These are phyloP conservation scores for Musa schizocarpa DNA, from an alignment of 176 grass and related monocot species.

Conservation along the genomic window DNA sequence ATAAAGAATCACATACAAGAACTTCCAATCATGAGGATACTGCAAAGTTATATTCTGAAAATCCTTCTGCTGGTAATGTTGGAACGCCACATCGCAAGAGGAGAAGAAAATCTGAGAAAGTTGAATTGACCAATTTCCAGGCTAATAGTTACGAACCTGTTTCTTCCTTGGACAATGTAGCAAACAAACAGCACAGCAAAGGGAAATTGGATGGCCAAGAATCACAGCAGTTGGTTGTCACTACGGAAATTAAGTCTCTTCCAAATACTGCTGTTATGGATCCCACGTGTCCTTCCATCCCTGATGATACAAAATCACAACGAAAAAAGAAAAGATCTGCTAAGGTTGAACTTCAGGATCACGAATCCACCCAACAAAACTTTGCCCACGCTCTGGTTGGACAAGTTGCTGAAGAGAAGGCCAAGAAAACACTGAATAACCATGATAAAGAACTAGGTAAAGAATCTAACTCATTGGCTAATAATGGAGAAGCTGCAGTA, in stretches of 20 bases:
- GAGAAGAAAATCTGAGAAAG: conserved; percentile 35
- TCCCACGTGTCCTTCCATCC: conserved; percentile 3
- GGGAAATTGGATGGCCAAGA: conserved; percentile 15
- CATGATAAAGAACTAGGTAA: conserved; percentile 8
- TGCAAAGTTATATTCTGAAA: conserved; percentile 23
- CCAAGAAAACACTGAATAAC: not conserved
- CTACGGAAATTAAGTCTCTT: conserved; percentile 12
- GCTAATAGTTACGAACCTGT: conserved; percentile 5
- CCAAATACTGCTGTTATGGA: conserved; percentile 18
- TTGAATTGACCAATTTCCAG: not conserved
- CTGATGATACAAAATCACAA: conserved; percentile 14
- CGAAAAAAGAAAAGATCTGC: conserved; percentile 32
- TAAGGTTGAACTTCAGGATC: conserved; percentile 29
- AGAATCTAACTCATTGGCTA: not conserved
- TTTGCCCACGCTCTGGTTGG: not conserved
- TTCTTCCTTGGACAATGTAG: conserved; percentile 18
- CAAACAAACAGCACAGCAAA: conserved; percentile 16
- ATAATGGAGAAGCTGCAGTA: not conserved
- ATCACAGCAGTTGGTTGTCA: conserved; percentile 18
- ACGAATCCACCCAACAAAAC: conserved; percentile 11
- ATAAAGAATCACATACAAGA: conserved; percentile 17
- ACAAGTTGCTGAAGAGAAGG: not conserved
- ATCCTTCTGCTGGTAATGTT: conserved; percentile 22
- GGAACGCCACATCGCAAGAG: conserved; percentile 22
- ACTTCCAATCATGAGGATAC: not conserved